A percentile compares a stretch with the other conserved stretches of the same genome.
phyloP scores from a whole-genome alignment of 2,329 filamentous ascomycete species.

The Zopfia rhizophila region DNA sequence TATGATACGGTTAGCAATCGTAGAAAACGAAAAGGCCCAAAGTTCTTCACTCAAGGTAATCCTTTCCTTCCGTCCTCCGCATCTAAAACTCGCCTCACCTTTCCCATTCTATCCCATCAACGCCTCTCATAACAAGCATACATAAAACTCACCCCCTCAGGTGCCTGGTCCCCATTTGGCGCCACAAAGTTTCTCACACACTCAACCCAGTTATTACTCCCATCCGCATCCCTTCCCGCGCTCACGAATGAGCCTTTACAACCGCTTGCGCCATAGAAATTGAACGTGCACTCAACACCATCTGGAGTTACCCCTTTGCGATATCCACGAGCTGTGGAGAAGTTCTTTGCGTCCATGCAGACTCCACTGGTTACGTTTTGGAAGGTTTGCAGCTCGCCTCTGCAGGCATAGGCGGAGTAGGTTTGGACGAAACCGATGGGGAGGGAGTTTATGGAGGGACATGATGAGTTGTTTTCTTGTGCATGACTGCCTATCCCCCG shows the following conservation, averaged over 20 bases:
- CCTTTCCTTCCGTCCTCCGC: too few relatives aligned
- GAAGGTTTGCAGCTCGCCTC: slow-evolving; percentile 14
- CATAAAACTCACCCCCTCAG: slow-evolving; percentile 7
- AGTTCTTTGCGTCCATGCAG: slow-evolving; percentile 12
- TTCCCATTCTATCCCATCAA: too few relatives aligned
- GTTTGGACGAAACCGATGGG: slow-evolving; percentile 9
- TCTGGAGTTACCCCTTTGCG: slow-evolving; percentile 7
- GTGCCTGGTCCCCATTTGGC: neutral
- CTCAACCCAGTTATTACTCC: slow-evolving; percentile 14
- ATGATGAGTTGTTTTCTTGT: neutral
- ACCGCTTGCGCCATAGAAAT: slow-evolving; percentile 5
- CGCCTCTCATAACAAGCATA: slow-evolving; percentile 12
- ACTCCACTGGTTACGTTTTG: slow-evolving; percentile 6
- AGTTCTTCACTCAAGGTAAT: too few relatives aligned
- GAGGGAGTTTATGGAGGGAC: neutral
- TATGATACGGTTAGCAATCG: too few relatives aligned
- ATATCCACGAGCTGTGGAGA: slow-evolving; percentile 13
- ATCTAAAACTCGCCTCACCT: too few relatives aligned
- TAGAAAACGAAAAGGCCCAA: too few relatives aligned
- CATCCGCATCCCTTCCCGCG: slow-evolving; percentile 8
- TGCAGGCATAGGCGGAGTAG: slow-evolving; percentile 14
- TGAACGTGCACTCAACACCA: slow-evolving; percentile 13
- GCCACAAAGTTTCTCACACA: slow-evolving; percentile 11
- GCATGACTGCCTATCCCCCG: neutral
- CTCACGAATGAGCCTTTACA: slow-evolving; percentile 12